phyloP scores from a whole-genome alignment of 1,284 basidiomycete species.

The Porodaedalea pini region DNA sequence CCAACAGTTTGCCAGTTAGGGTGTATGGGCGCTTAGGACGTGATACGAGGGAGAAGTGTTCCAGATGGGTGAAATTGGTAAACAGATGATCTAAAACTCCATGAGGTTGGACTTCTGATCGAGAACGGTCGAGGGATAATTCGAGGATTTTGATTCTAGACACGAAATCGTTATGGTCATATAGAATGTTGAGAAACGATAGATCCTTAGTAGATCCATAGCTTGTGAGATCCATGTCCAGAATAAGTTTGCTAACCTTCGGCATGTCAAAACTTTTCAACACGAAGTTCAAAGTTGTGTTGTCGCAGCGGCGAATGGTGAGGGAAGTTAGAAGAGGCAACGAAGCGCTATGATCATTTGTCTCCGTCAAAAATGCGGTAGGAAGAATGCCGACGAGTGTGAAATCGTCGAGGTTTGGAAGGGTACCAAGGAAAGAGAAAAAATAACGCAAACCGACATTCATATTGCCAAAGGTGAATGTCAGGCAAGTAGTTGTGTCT shows the following conservation, averaged over 20 bases:
- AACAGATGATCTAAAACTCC: too few relatives aligned
- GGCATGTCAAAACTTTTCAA: not conserved
- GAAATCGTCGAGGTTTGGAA: too few relatives aligned
- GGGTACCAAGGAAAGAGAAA: too few relatives aligned
- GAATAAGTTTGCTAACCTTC: not conserved
- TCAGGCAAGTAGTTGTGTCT: too few relatives aligned
- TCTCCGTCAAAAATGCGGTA: too few relatives aligned
- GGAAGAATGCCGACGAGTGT: too few relatives aligned
- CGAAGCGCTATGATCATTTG: not conserved
- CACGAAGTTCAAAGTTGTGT: not conserved
- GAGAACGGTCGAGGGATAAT: not conserved
- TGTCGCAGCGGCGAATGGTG: not conserved
- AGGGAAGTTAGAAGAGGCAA: not conserved
- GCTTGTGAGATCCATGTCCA: not conserved
- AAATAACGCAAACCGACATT: too few relatives aligned
- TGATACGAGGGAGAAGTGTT: too few relatives aligned
- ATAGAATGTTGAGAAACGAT: not conserved
- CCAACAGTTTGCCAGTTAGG: too few relatives aligned
- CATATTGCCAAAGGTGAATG: too few relatives aligned
- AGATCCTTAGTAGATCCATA: not conserved
- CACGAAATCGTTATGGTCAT: not conserved
- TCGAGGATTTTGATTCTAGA: not conserved
- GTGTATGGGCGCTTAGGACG: too few relatives aligned
- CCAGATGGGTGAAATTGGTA: too few relatives aligned
- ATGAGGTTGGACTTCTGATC: not conserved